A percentile compares a stretch with the other conserved stretches of the same genome.
These are phyloP conservation scores for Lentinula edodes DNA, from an alignment of 768 basidiomycete genomes.

Conservation along the genomic window DNA sequence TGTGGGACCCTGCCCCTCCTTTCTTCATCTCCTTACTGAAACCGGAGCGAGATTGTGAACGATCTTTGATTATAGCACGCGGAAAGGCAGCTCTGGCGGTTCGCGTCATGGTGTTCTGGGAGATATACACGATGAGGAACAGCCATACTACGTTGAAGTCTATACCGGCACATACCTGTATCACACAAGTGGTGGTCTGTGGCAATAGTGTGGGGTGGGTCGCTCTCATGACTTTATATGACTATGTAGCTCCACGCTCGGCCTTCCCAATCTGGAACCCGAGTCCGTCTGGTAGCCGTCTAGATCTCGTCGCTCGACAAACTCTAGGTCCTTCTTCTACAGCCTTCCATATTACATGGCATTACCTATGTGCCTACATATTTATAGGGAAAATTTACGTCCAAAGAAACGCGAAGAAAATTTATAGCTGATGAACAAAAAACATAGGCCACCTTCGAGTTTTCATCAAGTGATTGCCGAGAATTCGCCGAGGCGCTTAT, in stretches of 20 bases:
- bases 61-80: constrained; percentile 69
- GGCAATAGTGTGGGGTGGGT: neutral
- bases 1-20: constrained; percentile 75
- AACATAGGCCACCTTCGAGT: too few species aligned
- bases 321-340: too few species aligned
- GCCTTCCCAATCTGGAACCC: neutral
- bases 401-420: too few species aligned
- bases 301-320: too few species aligned
- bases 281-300: too few species aligned
- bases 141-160: neutral
- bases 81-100: constrained; percentile 66
- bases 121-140: neutral
- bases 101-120: constrained; percentile 19
- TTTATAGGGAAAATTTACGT: too few species aligned
- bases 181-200: neutral
- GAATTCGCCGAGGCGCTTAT: too few species aligned
- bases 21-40: constrained; percentile 69
- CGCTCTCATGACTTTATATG: neutral
- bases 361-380: too few species aligned
- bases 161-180: neutral
- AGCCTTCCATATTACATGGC: too few species aligned
- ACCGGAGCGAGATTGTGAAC: constrained; percentile 74
- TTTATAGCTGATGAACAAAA: too few species aligned
- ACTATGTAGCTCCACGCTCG: too few species aligned
- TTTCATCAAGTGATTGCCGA: too few species aligned